Percentiles rank a stretch among this genome's conserved stretches.
Conservation (phyloP, 2,329 filamentous ascomycete species). For the Xenoacremonium recifei region DNA sequence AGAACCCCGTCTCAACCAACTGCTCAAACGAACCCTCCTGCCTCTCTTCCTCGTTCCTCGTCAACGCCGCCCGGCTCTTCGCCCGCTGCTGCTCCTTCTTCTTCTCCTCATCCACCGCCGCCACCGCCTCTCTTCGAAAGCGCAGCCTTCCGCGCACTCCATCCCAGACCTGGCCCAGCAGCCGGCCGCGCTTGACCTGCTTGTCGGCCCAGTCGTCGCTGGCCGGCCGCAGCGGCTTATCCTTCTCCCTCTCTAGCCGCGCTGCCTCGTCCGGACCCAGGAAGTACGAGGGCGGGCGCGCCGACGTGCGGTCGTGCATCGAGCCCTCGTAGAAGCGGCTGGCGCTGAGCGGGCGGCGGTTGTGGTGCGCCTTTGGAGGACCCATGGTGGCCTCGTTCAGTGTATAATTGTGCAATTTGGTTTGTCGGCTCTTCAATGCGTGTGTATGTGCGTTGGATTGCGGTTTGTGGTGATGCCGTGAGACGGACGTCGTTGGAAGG, state of each 20-base stretch:
- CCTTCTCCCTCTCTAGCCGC: conserved; percentile 30
- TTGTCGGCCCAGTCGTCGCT: conserved; percentile 33
- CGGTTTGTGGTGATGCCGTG: too few relatives aligned
- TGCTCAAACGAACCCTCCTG: conserved; percentile 52
- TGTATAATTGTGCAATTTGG: background rate
- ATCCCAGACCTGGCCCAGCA: conserved; percentile 38
- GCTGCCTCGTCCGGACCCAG: conserved; percentile 43
- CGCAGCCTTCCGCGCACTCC: conserved; percentile 34
- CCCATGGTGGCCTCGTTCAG: conserved; percentile 20
- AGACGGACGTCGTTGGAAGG: background rate
- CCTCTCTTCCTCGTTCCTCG: conserved; percentile 21
- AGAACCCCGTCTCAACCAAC: conserved; percentile 57
- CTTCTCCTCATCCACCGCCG: conserved; percentile 25
- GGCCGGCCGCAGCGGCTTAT: conserved; percentile 20
- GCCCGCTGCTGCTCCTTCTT: conserved; percentile 16
- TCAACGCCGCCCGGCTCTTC: conserved; percentile 6
- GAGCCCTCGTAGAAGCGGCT: conserved; percentile 75
- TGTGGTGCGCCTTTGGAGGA: conserved; percentile 27
- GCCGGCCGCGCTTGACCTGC: conserved; percentile 28
- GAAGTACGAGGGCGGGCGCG: conserved; percentile 67
- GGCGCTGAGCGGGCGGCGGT: conserved; percentile 34
- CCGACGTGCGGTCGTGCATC: conserved; percentile 79
- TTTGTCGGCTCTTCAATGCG: background rate
- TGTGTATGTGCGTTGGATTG: background rate
- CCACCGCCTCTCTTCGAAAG: conserved; percentile 25